phyloP scores from a whole-genome alignment of 2,329 filamentous ascomycete species.

The Fusarium sp. region DNA sequence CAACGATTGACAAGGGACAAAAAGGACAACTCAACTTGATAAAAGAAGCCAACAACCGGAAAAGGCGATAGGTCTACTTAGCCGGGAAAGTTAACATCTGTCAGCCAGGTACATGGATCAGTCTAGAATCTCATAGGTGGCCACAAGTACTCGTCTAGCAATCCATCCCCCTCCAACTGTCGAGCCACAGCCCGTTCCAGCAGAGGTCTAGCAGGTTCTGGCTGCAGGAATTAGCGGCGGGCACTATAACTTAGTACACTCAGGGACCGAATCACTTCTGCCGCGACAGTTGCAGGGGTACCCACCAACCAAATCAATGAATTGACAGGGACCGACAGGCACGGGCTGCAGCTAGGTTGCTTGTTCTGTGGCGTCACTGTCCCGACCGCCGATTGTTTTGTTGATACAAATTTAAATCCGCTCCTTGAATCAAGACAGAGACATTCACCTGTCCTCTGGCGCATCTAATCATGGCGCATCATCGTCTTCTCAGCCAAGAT shows the following conservation, averaged over 20 bases:
- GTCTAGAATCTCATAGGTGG: neutral
- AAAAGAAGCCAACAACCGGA: slow-evolving; percentile 32
- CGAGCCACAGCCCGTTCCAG: neutral
- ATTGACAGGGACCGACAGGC: neutral
- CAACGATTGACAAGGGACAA: slow-evolving; percentile 6
- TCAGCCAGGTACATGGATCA: slow-evolving; percentile 29
- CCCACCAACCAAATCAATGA: neutral
- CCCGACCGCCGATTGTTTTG: slow-evolving; percentile 3
- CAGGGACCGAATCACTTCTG: slow-evolving; percentile 16
- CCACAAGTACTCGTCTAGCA: slow-evolving; percentile 36
- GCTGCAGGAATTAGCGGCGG: slow-evolving; percentile 37
- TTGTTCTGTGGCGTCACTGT: slow-evolving; percentile 31
- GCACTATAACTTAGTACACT: slow-evolving; percentile 31
- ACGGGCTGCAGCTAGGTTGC: neutral
- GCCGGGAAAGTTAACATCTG: slow-evolving; percentile 31
- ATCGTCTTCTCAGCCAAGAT: slow-evolving; percentile 43
- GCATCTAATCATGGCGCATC: slow-evolving; percentile 38
- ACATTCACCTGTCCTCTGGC: neutral
- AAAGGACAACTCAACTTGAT: slow-evolving; percentile 41
- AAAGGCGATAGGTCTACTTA: slow-evolving; percentile 21
- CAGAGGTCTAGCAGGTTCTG: slow-evolving; percentile 7
- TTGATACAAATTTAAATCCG: slow-evolving; percentile 2
- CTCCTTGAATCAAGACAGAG: neutral
- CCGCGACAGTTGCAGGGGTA: neutral
- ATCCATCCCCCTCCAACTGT: neutral